A percentile compares a stretch with the other conserved stretches of the same genome.
Evolutionary conservation across 106 monocot genomes (phyloP).

Genomic region (Gastrodia elata): DNA sequence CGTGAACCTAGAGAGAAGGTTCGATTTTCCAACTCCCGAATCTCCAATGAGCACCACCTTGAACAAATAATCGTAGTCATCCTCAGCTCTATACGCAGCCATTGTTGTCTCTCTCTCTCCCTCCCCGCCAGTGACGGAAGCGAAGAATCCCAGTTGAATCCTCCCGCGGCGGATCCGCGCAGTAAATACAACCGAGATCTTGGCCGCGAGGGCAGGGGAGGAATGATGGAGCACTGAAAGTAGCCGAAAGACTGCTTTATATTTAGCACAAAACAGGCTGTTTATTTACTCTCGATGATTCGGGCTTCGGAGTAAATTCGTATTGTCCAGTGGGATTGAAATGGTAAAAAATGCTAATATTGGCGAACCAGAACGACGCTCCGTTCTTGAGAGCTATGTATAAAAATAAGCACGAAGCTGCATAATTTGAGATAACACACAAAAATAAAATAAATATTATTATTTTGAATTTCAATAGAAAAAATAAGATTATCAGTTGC

Average conservation of each 20-base stretch:
- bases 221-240: not conserved
- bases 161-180: constrained; percentile 1
- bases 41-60: constrained; percentile 10
- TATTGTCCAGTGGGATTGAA: too few relatives aligned
- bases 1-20: constrained; percentile 33
- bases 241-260: not conserved
- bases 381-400: too few relatives aligned
- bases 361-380: too few relatives aligned
- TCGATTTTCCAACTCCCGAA: constrained; percentile 48
- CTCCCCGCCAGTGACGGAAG: not conserved
- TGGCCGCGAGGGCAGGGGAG: not conserved
- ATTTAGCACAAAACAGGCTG: too few relatives aligned
- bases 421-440: too few relatives aligned
- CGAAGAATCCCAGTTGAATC: not conserved
- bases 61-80: constrained; percentile 16
- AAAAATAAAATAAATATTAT: too few relatives aligned
- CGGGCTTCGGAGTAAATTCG: too few relatives aligned
- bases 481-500: too few relatives aligned
- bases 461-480: too few relatives aligned
- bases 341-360: too few relatives aligned
- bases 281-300: too few relatives aligned
- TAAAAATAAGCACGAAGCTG: too few relatives aligned
- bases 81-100: constrained; percentile 11
- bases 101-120: constrained; percentile 4
- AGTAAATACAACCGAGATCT: not conserved